A percentile compares a stretch with the other conserved stretches of the same genome.
Conservation (phyloP, 2,329 filamentous ascomycete genomes). For the Nothophoma quercina region DNA sequence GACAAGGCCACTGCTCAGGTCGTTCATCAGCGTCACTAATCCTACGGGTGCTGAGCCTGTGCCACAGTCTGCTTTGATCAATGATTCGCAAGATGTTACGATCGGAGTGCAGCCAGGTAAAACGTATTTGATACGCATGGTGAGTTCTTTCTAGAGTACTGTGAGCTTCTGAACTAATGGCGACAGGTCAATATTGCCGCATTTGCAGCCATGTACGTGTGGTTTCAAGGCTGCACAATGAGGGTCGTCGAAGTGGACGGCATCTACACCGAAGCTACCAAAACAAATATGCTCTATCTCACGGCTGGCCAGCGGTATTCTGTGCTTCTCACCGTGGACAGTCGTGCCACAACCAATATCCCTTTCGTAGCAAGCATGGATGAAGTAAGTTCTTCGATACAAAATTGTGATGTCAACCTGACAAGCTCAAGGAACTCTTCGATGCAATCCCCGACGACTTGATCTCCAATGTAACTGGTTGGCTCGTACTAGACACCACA, state of each 20-base stretch:
- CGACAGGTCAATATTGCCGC: constrained; percentile 65
- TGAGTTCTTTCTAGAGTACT: constrained; percentile 36
- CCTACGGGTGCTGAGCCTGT: constrained; percentile 69
- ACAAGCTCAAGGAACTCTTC: constrained; percentile 59
- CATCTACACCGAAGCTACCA: constrained; percentile 65
- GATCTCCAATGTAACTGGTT: constrained; percentile 67
- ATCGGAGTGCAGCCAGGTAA: constrained; percentile 56
- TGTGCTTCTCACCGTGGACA: constrained; percentile 67
- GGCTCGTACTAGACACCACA: constrained; percentile 60
- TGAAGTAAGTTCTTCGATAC: constrained; percentile 1
- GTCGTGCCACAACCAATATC: constrained; percentile 60
- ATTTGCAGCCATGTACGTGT: constrained; percentile 73
- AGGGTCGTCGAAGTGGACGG: constrained; percentile 75
- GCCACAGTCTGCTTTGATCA: constrained; percentile 69
- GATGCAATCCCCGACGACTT: constrained; percentile 69
- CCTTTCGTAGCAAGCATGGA: constrained; percentile 62
- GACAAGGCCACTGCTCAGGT: constrained; percentile 50
- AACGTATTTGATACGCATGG: constrained; percentile 69
- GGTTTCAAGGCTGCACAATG: constrained; percentile 70
- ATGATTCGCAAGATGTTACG: constrained; percentile 60
- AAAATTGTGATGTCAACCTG: neutral
- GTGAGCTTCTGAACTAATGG: neutral
- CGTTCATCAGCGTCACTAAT: constrained; percentile 53
- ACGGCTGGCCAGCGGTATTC: constrained; percentile 75
- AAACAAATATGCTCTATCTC: constrained; percentile 67